phyloP scores from a whole-genome alignment of 148 eudicot genomes.

The Camellia sinensis region DNA sequence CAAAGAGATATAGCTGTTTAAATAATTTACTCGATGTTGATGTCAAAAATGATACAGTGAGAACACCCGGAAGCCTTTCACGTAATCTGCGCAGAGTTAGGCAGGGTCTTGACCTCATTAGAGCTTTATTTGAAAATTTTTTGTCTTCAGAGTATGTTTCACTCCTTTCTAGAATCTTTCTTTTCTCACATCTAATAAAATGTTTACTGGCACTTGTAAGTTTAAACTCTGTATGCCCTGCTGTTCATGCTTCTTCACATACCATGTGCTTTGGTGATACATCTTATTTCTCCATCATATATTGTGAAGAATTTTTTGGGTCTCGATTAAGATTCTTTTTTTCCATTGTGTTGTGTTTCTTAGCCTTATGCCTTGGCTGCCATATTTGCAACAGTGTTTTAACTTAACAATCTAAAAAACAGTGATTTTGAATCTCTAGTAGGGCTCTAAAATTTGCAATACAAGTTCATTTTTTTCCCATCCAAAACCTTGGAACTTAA shows the following conservation, averaged over 20 bases:
- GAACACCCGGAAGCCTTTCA: slow-evolving; percentile 75
- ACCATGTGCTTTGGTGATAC: not conserved
- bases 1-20: slow-evolving; percentile 48
- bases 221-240: not conserved
- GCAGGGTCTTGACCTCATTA: slow-evolving; percentile 92
- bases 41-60: slow-evolving; percentile 60
- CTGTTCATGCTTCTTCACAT: not conserved
- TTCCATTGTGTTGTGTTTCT: not conserved
- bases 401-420: not conserved
- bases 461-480: too few species aligned
- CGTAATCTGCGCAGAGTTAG: slow-evolving; percentile 94
- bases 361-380: not conserved
- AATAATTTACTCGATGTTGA: slow-evolving; percentile 65
- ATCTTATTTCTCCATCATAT: too few species aligned
- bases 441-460: too few species aligned
- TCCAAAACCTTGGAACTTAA: too few species aligned
- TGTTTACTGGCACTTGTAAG: not conserved
- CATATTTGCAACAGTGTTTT: not conserved
- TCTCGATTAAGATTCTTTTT: not conserved
- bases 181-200: not conserved
- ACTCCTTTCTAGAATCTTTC: slow-evolving; percentile 5
- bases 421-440: too few species aligned
- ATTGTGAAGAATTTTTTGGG: too few species aligned
- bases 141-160: slow-evolving; percentile 56
- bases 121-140: slow-evolving; percentile 74